Conservation (phyloP, 2,329 filamentous ascomycete genomes). For the Fusarium mangiferae region DNA sequence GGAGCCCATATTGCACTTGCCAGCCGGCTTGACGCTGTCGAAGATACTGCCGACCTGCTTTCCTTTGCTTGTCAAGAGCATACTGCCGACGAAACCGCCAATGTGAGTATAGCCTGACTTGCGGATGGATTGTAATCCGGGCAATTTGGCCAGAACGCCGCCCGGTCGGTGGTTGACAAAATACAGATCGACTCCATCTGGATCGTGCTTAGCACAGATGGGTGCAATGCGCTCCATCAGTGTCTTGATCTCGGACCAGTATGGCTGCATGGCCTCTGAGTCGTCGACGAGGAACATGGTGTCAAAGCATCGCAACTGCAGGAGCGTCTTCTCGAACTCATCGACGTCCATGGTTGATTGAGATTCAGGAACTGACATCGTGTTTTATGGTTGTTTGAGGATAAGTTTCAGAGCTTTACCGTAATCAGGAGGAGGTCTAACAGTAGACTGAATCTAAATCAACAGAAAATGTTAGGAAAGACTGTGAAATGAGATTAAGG, state of each 20-base stretch:
- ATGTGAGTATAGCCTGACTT: conserved; percentile 17
- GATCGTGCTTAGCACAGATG: conserved; percentile 14
- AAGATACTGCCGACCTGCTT: conserved; percentile 13
- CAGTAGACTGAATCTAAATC: background rate
- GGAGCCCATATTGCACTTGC: conserved; percentile 19
- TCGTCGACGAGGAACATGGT: conserved; percentile 18
- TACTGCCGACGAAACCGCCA: conserved; percentile 6
- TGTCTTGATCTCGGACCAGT: conserved; percentile 19
- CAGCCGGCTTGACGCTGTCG: conserved; percentile 10
- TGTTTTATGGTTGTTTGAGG: background rate
- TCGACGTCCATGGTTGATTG: background rate
- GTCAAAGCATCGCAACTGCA: conserved; percentile 16
- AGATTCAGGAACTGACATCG: background rate
- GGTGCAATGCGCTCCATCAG: conserved; percentile 20
- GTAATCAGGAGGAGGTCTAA: background rate
- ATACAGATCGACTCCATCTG: conserved; percentile 12
- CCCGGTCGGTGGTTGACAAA: conserved; percentile 17
- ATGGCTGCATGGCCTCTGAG: conserved; percentile 14
- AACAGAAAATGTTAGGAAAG: background rate
- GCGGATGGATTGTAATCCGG: conserved; percentile 14
- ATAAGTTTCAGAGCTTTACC: background rate
- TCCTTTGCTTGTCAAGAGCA: conserved; percentile 18
- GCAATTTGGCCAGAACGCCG: conserved; percentile 10
- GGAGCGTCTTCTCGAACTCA: conserved; percentile 14
- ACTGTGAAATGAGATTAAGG: background rate